Evolutionary conservation across 768 basidiomycete genomes (phyloP), one percentile per base, ranked within the genome.

Genomic region (Porphyrellus cyaneotinctus): DNA sequence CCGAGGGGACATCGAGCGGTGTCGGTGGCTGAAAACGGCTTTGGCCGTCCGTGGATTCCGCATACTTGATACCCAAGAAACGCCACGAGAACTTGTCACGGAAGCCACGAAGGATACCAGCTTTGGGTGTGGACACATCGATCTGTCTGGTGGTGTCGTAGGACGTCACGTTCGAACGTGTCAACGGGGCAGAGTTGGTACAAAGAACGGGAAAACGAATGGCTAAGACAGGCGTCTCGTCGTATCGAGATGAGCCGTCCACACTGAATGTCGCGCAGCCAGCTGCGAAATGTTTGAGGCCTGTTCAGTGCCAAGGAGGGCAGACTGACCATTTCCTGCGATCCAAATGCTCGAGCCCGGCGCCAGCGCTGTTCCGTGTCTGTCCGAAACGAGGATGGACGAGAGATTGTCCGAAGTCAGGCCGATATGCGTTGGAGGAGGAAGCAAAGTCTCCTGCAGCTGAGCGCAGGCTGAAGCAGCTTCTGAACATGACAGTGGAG

Each of bases 131-230:
- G 2, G 28, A 43, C 14, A 60, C 47, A 2, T 57, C 48, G 20
- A 54, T 57, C 35, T 63, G 58, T 35, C 49, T 41, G 14, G 56
- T 32, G 11, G 31, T 58, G n/a, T n/a, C n/a, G n/a, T n/a, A n/a
- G n/a, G n/a, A n/a, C n/a, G n/a, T n/a, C n/a, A n/a, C n/a, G n/a
- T n/a, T n/a, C n/a, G n/a, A n/a, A n/a, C 54, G 58, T n/a, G 56
- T 53, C 37, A 66, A 33, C 0, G 54, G 58, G 26, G 54, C 58
- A 15, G 64, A 58, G 26, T 66, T 64, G 17, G 54, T 56, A 39
- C 58, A 63, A 14, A 64, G 56, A 4, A 48, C 52, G 3, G 56
- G 54, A 13, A 60, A 52, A 11, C 30, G 35, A 8, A 32, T 23
- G 15, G 37, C 38, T 11, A 33, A 43, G 31, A 50, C 36, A 2